These are phyloP conservation scores for Pontederia paniculata DNA, from an alignment of 176 grass and related monocot genomes.

Conservation along the genomic window DNA sequence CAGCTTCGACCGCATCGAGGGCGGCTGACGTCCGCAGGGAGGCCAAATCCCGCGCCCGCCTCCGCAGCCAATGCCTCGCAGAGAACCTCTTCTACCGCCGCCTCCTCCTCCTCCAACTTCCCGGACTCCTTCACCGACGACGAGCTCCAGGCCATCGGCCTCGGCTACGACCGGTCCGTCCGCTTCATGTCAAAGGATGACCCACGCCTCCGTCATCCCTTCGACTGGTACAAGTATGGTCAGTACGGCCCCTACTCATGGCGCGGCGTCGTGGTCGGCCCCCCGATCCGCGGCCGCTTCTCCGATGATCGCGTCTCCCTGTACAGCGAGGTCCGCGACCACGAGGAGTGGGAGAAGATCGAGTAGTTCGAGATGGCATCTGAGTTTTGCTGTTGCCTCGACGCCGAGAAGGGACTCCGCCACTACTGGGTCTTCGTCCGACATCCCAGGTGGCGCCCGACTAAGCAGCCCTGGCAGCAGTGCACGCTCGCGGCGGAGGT, in stretches of 20 bases:
- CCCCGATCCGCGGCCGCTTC: constrained; percentile 84
- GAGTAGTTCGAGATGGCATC: constrained; percentile 78
- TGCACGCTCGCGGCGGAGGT: constrained; percentile 88
- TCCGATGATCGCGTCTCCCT: constrained; percentile 80
- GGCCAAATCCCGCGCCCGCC: constrained; percentile 56
- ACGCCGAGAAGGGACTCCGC: constrained; percentile 25
- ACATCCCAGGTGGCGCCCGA: constrained; percentile 73
- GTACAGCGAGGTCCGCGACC: constrained; percentile 48
- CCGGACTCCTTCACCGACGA: constrained; percentile 72
- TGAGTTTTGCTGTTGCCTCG: constrained; percentile 50
- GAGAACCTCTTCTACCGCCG: constrained; percentile 94
- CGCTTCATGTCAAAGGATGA: constrained; percentile 89
- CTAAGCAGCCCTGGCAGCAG: constrained; percentile 62
- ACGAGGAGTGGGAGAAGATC: constrained; percentile 74
- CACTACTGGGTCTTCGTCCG: constrained; percentile 90
- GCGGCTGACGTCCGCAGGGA: constrained; percentile 57
- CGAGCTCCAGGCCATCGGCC: constrained; percentile 73
- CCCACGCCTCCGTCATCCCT: constrained; percentile 61
- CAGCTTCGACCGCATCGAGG: constrained; percentile 44
- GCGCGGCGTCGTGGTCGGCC: constrained; percentile 85
- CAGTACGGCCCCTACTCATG: constrained; percentile 72
- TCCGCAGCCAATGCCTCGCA: constrained; percentile 41
- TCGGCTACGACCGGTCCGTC: constrained; percentile 83
- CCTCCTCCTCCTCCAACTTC: constrained; percentile 16
- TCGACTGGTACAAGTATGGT: constrained; percentile 97